Base-by-base conservation (phyloP, 73 alveolate species). In the Symbiodinium pilosum region DNA sequence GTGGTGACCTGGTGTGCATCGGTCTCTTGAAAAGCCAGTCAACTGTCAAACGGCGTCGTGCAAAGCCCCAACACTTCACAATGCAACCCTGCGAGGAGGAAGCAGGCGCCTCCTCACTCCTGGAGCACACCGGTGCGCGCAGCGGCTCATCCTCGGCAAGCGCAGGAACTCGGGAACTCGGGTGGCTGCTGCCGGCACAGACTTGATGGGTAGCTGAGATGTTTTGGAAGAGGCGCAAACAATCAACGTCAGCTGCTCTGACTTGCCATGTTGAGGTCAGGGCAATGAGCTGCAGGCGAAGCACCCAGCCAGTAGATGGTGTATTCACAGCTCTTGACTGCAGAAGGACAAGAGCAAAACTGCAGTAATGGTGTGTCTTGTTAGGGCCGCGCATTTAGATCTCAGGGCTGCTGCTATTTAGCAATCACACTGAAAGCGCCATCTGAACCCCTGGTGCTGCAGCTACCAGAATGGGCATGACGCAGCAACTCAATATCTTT, bases 301-400 rank as follows among this genome's bases (percentile, higher is more conserved):
- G 95, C 42, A 88, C 95, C 95, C 95, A 88, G 44, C 95, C 95
- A 64, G 86, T 88, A 24, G 95, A 54, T 34, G 95, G 95, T 38
- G 39, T 64, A 43, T 88, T 59, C 47, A 54, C 86, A 39, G 86
- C 86, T 36, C 77, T 64, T 11, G 95, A 88, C 95, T 88, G 95
- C 71, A 14, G 34, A 16, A 26, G 24, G 40, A 41, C 20, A 21
- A 40, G 68, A 38, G 39, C n/a, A n/a, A n/a, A n/a, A n/a, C n/a
- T n/a, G n/a, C n/a, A n/a, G n/a, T n/a, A n/a, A n/a, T n/a, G n/a
- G n/a, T n/a, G n/a, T n/a, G n/a, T n/a, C n/a, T n/a, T n/a, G n/a
- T n/a, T n/a, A n/a, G n/a, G n/a, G n/a, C n/a, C n/a, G n/a, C n/a
- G n/a, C n/a, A n/a, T n/a, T n/a, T n/a, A n/a, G n/a, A n/a, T n/a